Conservation (phyloP, 2,329 filamentous ascomycete genomes). For the Samsoniella hepiali region DNA sequence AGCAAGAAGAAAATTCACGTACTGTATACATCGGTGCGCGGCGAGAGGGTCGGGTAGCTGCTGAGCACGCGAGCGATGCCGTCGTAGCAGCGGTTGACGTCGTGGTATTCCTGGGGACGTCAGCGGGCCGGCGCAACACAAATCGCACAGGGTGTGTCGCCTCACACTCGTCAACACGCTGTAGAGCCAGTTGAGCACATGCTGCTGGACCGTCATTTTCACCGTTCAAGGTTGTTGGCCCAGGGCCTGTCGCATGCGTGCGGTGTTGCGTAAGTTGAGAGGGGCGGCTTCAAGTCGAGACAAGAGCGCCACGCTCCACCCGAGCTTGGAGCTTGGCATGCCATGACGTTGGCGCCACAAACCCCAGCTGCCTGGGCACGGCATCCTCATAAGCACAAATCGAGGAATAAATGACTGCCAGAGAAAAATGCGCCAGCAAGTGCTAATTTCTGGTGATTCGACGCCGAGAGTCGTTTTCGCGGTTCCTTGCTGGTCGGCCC, state of each 20-base stretch:
- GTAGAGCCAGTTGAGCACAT: conserved; percentile 92
- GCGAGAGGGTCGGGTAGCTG: conserved; percentile 74
- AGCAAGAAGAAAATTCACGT: conserved; percentile 32
- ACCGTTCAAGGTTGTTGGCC: neutral
- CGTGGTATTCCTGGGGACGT: conserved; percentile 73
- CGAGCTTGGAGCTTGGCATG: conserved; percentile 2
- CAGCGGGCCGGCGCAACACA: conserved; percentile 11
- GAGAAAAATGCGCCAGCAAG: no score
- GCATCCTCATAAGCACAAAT: no score
- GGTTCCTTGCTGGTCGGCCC: no score
- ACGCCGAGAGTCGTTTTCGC: no score
- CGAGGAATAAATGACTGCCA: no score
- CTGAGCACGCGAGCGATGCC: conserved; percentile 82
- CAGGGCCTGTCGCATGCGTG: conserved; percentile 2
- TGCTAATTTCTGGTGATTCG: no score
- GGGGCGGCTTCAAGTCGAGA: conserved; percentile 7
- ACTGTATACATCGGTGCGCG: conserved; percentile 95
- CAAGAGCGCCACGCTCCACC: neutral
- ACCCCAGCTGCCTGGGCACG: neutral
- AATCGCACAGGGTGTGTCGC: neutral
- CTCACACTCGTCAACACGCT: conserved; percentile 77
- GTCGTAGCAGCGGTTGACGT: conserved; percentile 89
- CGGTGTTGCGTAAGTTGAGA: conserved; percentile 5
- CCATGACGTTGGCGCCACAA: neutral
- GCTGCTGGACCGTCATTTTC: conserved; percentile 73